A percentile compares a stretch with the other conserved stretches of the same genome.
Evolutionary conservation across 257 asterid species (phyloP).

Genomic region (Asclepias syriaca): DNA sequence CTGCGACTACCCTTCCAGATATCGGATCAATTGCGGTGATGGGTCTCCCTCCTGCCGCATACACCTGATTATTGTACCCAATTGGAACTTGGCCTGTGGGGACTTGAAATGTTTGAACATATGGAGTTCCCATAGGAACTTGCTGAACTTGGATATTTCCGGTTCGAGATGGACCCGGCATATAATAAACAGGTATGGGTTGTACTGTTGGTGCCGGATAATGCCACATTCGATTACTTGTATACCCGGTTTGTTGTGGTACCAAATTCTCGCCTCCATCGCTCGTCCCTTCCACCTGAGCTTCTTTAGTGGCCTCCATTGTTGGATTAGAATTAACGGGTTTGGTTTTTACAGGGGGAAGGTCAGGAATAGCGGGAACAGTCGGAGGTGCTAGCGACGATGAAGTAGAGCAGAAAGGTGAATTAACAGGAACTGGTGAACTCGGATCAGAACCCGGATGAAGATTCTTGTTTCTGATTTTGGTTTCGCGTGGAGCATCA

Average conservation of each 20-base stretch:
- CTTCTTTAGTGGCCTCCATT: conserved; percentile 28
- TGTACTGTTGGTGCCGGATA: conserved; percentile 55
- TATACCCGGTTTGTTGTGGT: conserved; percentile 40
- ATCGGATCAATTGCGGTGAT: conserved; percentile 34
- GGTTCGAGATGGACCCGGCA: conserved; percentile 45
- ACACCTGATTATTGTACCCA: conserved; percentile 42
- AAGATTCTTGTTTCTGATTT: conserved; percentile 24
- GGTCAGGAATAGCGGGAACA: conserved; percentile 56
- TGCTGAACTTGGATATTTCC: conserved; percentile 42
- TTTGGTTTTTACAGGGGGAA: conserved; percentile 70
- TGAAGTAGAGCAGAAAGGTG: conserved; percentile 70
- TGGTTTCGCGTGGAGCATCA: conserved; percentile 41
- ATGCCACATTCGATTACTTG: conserved; percentile 61
- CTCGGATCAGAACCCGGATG: conserved; percentile 64
- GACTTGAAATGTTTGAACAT: conserved; percentile 40
- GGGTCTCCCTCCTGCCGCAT: conserved; percentile 48
- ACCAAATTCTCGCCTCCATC: conserved; percentile 31
- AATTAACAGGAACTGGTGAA: conserved; percentile 68
- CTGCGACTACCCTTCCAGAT: conserved; percentile 37
- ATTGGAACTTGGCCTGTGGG: conserved; percentile 58
- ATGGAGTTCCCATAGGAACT: conserved; percentile 40
- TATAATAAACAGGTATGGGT: conserved; percentile 55
- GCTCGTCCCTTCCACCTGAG: conserved; percentile 14
- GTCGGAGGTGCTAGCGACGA: conserved; percentile 55
- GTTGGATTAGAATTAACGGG: conserved; percentile 34